A percentile compares a stretch with the other conserved stretches of the same genome.
phyloP scores from a whole-genome alignment of 805 yeast species.

The Saturnispora diversa region DNA sequence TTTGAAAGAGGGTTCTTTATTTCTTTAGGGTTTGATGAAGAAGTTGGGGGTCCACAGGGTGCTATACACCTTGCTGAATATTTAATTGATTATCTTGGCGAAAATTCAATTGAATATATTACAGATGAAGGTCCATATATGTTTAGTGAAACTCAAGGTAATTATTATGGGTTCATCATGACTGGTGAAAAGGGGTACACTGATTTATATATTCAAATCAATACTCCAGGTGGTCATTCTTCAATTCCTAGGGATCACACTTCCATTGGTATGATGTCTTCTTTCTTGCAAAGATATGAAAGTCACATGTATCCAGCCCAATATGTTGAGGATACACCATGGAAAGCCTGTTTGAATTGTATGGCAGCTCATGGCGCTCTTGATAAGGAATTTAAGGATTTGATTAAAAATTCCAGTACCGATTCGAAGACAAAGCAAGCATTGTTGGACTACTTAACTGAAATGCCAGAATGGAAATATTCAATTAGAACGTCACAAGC shows the following conservation, averaged over 20 bases:
- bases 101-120: constrained; percentile 32
- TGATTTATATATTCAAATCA: constrained; percentile 32
- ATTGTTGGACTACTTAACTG: constrained; percentile 26
- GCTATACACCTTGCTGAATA: constrained; percentile 38
- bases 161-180: constrained; percentile 34
- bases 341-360: constrained; percentile 49
- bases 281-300: constrained; percentile 50
- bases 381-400: constrained; percentile 6
- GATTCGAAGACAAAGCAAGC: constrained; percentile 30
- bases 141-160: constrained; percentile 32
- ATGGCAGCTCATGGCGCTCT: constrained; percentile 42
- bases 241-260: constrained; percentile 42
- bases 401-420: constrained; percentile 11
- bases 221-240: constrained; percentile 43
- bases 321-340: constrained; percentile 34
- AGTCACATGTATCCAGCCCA: constrained; percentile 41
- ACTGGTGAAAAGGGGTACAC: constrained; percentile 42
- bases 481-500: constrained; percentile 59
- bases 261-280: constrained; percentile 41
- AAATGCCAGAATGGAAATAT: constrained; percentile 26
- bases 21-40: constrained; percentile 77
- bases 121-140: constrained; percentile 35
- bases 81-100: constrained; percentile 33
- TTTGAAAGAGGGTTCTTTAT: constrained; percentile 48
- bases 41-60: constrained; percentile 56